Percentiles rank a stretch among this genome's conserved stretches.
Evolutionary conservation across 1,284 basidiomycete species (phyloP).

Genomic region (Tylopilus sp.): DNA sequence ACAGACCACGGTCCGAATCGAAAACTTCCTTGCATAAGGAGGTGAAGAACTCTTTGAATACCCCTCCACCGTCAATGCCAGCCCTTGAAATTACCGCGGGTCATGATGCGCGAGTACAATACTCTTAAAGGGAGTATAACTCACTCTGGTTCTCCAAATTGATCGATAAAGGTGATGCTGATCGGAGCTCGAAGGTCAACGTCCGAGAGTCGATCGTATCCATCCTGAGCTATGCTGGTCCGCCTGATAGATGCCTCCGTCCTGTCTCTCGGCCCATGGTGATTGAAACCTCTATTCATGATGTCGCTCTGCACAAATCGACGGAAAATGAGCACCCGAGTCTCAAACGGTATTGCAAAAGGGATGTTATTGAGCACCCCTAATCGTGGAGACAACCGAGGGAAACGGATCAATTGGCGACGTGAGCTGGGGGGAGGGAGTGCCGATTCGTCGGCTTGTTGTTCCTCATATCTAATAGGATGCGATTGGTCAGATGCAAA

Average conservation of each 20-base stretch:
- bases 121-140: constrained; percentile 27
- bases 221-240: constrained; percentile 80
- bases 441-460: constrained; percentile 38
- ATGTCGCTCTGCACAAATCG: constrained; percentile 72
- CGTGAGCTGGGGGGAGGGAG: constrained; percentile 50
- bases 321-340: constrained; percentile 86
- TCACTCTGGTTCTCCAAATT: constrained; percentile 81
- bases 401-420: constrained; percentile 61
- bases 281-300: constrained; percentile 16
- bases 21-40: constrained; percentile 90
- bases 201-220: constrained; percentile 77
- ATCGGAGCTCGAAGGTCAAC: constrained; percentile 76
- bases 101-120: constrained; percentile 8
- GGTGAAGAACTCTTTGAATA: constrained; percentile 98
- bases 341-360: constrained; percentile 92
- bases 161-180: constrained; percentile 88
- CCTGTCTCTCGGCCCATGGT: constrained; percentile 27
- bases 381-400: constrained; percentile 79
- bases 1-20: constrained; percentile 90
- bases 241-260: constrained; percentile 67
- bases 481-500: not conserved
- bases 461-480: constrained; percentile 53
- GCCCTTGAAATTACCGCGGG: constrained; percentile 47
- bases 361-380: constrained; percentile 95
- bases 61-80: constrained; percentile 93